These are phyloP conservation scores for Metarhizium sp. DNA, from an alignment of 2,329 filamentous ascomycete species.

Conservation along the genomic window DNA sequence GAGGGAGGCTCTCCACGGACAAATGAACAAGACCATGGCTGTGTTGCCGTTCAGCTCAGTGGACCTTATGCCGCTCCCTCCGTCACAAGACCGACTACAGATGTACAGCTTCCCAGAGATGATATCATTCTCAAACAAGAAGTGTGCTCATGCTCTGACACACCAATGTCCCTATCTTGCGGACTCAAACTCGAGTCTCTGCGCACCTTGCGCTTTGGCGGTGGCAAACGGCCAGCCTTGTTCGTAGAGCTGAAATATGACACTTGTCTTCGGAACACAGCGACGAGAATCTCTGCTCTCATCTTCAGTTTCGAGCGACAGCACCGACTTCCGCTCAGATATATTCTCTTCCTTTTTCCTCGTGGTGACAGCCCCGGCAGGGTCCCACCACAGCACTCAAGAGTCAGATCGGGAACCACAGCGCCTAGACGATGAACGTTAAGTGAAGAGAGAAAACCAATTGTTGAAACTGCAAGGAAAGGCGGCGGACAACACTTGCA, in stretches of 20 bases:
- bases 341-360: neutral
- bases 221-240: slow-evolving; percentile 17
- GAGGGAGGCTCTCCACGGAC: slow-evolving; percentile 1
- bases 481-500: neutral
- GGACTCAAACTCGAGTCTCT: slow-evolving; percentile 18
- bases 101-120: slow-evolving; percentile 5
- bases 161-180: slow-evolving; percentile 18
- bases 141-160: slow-evolving; percentile 16
- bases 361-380: neutral
- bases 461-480: neutral
- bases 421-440: neutral
- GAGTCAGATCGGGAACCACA: neutral
- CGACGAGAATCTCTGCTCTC: neutral
- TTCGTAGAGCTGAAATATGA: slow-evolving; percentile 1
- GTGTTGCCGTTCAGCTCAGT: neutral
- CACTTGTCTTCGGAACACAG: neutral
- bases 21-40: neutral
- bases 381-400: neutral
- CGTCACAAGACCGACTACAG: neutral
- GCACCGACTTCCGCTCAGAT: neutral
- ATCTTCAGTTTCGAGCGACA: neutral
- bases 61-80: neutral
- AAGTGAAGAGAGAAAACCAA: neutral
- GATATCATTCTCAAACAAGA: slow-evolving; percentile 16
- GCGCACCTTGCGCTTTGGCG: slow-evolving; percentile 14